phyloP scores from a whole-genome alignment of 2,329 filamentous ascomycete species.

The Colletotrichum cuscutae region DNA sequence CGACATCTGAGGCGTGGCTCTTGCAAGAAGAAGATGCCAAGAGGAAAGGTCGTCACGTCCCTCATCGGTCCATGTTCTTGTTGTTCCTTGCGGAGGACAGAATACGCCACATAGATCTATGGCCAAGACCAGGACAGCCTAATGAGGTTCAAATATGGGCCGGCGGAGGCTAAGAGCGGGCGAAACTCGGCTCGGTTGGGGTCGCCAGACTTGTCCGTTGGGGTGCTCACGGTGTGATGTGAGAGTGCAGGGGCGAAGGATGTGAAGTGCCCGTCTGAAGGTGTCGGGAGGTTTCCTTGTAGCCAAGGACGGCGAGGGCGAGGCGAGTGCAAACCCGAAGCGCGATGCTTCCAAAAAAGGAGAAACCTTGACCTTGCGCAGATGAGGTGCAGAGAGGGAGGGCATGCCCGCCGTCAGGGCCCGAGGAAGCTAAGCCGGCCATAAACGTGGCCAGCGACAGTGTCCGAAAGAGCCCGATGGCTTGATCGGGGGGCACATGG shows the following conservation, averaged over 20 bases:
- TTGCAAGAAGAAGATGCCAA: constrained; percentile 12
- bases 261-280: not conserved
- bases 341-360: not conserved
- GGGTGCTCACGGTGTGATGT: not conserved
- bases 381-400: not conserved
- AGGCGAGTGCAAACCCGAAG: not conserved
- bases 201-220: not conserved
- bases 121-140: constrained; percentile 27
- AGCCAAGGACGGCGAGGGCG: not conserved
- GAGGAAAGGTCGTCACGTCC: constrained; percentile 6
- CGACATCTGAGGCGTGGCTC: constrained; percentile 14
- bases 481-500: not conserved
- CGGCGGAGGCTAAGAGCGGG: constrained; percentile 4
- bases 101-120: constrained; percentile 3
- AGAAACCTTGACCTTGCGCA: not conserved
- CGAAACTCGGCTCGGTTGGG: not conserved
- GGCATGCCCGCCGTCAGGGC: too few species aligned
- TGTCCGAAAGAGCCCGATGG: constrained; percentile 2
- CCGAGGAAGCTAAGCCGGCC: not conserved
- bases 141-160: constrained; percentile 17
- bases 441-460: not conserved
- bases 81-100: not conserved
- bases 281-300: not conserved
- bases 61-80: not conserved
- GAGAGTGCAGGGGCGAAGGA: not conserved